Evolutionary conservation across 164 flowering plant genomes (phyloP).

Genomic region (Aristolochia californica): DNA sequence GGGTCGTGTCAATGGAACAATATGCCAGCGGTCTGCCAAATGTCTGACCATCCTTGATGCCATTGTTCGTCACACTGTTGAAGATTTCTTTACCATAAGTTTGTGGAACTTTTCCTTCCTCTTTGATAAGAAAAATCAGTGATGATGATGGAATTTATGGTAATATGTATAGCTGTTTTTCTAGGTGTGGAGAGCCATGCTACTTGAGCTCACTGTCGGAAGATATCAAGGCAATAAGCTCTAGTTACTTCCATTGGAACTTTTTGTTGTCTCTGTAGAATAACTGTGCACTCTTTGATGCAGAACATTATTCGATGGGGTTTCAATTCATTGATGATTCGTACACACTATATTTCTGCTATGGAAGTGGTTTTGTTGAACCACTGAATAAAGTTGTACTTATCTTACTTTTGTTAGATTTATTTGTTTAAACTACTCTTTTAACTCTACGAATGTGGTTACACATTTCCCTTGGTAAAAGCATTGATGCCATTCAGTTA

Average conservation of each 20-base stretch:
- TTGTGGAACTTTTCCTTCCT: slow-evolving; percentile 5
- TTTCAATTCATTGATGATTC: slow-evolving; percentile 2
- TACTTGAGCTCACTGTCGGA: slow-evolving; percentile 1
- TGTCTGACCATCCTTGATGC: slow-evolving; percentile 30
- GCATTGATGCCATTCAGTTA: too few relatives aligned
- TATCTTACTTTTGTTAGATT: too few relatives aligned
- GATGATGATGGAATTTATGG: slow-evolving; percentile 6
- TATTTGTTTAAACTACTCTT: too few relatives aligned
- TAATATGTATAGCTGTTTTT: slow-evolving; percentile 1
- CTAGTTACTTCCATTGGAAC: neutral
- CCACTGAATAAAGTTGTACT: too few relatives aligned
- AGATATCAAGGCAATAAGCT: neutral
- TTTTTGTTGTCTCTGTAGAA: slow-evolving; percentile 5
- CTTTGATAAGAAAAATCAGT: slow-evolving; percentile 4
- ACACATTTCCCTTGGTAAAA: too few relatives aligned
- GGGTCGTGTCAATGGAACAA: slow-evolving; percentile 36
- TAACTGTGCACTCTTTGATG: slow-evolving; percentile 1
- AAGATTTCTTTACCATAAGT: neutral
- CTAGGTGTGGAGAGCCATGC: neutral
- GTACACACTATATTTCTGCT: neutral
- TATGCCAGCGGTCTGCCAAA: slow-evolving; percentile 50
- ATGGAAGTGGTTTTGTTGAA: neutral
- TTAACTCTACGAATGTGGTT: too few relatives aligned
- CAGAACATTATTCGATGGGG: slow-evolving; percentile 3
- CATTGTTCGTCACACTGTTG: neutral